Evolutionary conservation across 2,329 filamentous ascomycete species (phyloP).

Genomic region (Aspergillus proliferans): DNA sequence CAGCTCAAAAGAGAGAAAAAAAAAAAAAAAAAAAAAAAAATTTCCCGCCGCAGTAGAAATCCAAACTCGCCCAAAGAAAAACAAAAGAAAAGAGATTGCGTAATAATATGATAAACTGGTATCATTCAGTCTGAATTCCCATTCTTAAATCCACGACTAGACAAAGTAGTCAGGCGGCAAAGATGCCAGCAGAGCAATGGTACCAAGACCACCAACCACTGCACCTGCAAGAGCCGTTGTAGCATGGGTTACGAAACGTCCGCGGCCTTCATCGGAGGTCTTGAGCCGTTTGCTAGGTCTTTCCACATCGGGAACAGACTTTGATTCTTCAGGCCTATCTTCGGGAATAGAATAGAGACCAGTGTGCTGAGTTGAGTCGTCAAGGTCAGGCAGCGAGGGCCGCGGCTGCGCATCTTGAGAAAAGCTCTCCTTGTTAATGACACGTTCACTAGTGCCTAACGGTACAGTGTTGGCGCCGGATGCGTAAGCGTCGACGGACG

Average conservation of each 20-base stretch:
- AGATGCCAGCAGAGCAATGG: constrained; percentile 35
- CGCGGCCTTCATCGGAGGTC: constrained; percentile 6
- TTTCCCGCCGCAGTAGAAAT: not conserved
- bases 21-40: too few relatives aligned
- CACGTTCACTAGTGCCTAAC: constrained; percentile 1
- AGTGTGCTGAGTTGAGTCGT: constrained; percentile 11
- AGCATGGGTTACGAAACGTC: constrained; percentile 30
- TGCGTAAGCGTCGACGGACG: not conserved
- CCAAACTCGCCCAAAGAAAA: not conserved
- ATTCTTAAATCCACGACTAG: constrained; percentile 9
- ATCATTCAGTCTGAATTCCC: not conserved
- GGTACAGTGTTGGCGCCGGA: not conserved
- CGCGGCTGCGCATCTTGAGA: constrained; percentile 23
- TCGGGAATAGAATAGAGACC: constrained; percentile 5
- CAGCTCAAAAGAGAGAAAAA: too few relatives aligned
- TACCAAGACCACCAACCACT: constrained; percentile 36
- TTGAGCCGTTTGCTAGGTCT: constrained; percentile 25
- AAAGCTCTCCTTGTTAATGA: constrained; percentile 4
- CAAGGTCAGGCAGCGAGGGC: constrained; percentile 5
- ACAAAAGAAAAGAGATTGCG: not conserved
- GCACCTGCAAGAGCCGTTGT: constrained; percentile 35
- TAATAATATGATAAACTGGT: not conserved
- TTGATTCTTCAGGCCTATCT: constrained; percentile 2
- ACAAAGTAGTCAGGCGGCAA: constrained; percentile 40
- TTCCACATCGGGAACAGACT: constrained; percentile 13